A percentile compares a stretch with the other conserved stretches of the same genome.
Evolutionary conservation across 2,329 filamentous ascomycete species (phyloP).

Genomic region (Alternaria rosae): DNA sequence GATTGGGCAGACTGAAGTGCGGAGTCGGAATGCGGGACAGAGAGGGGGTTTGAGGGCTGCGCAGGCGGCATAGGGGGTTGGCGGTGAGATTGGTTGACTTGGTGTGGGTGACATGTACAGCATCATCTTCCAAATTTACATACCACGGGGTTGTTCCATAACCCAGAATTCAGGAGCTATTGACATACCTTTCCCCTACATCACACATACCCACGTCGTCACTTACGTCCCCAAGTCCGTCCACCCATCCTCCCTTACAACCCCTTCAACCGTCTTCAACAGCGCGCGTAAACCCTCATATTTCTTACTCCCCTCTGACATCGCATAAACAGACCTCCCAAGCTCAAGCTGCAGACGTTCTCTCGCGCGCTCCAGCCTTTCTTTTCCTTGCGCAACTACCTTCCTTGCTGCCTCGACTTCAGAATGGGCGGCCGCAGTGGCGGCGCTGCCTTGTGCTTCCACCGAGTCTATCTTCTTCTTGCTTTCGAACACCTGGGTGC

Average conservation of each 20-base stretch:
- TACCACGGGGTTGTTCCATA: background rate
- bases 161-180: background rate
- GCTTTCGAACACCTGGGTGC: no score
- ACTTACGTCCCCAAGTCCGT: background rate
- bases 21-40: constrained; percentile 29
- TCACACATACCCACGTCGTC: no score
- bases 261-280: background rate
- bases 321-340: background rate
- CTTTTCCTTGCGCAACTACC: background rate
- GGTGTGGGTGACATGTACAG: background rate
- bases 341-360: background rate
- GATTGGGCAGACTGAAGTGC: constrained; percentile 37
- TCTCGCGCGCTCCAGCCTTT: background rate
- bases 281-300: background rate
- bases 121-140: background rate
- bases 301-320: background rate
- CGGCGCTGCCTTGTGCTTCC: background rate
- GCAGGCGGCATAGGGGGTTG: constrained; percentile 1
- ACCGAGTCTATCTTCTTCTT: no score
- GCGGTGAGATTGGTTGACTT: background rate
- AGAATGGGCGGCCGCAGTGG: background rate
- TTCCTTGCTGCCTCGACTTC: background rate
- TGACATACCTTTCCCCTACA: no score
- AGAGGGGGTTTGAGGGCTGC: constrained; percentile 11
- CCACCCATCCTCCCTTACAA: background rate